Percentiles rank a stretch among this genome's conserved stretches.
Evolutionary conservation across 352 stramenopile genomes (phyloP).

Genomic region (Pelagophyceae sp.): DNA sequence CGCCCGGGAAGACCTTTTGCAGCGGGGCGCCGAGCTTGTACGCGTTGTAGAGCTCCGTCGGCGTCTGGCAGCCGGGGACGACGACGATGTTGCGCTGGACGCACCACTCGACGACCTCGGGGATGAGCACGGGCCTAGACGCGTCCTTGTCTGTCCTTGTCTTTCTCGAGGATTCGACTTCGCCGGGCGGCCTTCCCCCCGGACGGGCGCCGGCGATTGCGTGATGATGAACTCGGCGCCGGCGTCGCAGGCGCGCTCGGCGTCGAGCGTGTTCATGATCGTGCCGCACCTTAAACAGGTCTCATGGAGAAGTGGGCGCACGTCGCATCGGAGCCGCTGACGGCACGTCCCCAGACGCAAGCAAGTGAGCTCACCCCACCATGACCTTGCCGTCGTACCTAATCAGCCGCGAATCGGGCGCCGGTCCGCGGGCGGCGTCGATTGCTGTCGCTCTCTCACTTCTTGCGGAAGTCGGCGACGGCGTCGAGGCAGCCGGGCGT

Average conservation of each 20-base stretch:
- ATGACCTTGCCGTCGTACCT: slow-evolving; percentile 59
- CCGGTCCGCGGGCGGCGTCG: too few relatives aligned
- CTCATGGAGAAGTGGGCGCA: too few relatives aligned
- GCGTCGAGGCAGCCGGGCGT: slow-evolving; percentile 51
- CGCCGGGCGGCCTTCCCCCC: too few relatives aligned
- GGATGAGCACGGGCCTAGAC: slow-evolving; percentile 46
- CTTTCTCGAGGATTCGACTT: neutral
- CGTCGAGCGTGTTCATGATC: slow-evolving; percentile 48
- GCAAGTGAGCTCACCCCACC: too few relatives aligned
- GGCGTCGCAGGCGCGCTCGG: slow-evolving; percentile 45
- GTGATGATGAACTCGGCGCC: slow-evolving; percentile 59
- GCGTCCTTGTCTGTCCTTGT: neutral
- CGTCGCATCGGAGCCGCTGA: too few relatives aligned
- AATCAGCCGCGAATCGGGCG: too few relatives aligned
- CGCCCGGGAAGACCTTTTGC: slow-evolving; percentile 57
- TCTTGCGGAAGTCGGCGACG: slow-evolving; percentile 45
- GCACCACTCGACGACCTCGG: slow-evolving; percentile 57
- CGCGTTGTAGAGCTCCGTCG: slow-evolving; percentile 48
- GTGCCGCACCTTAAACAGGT: too few relatives aligned
- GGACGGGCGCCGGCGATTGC: too few relatives aligned
- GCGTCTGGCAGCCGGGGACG: slow-evolving; percentile 54
- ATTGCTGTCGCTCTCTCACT: too few relatives aligned
- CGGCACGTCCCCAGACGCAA: too few relatives aligned
- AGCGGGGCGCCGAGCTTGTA: slow-evolving; percentile 48
- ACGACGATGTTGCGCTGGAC: slow-evolving; percentile 48